Base-by-base conservation (phyloP, 2,329 filamentous ascomycete species). In the Penicillium brasilianum region DNA sequence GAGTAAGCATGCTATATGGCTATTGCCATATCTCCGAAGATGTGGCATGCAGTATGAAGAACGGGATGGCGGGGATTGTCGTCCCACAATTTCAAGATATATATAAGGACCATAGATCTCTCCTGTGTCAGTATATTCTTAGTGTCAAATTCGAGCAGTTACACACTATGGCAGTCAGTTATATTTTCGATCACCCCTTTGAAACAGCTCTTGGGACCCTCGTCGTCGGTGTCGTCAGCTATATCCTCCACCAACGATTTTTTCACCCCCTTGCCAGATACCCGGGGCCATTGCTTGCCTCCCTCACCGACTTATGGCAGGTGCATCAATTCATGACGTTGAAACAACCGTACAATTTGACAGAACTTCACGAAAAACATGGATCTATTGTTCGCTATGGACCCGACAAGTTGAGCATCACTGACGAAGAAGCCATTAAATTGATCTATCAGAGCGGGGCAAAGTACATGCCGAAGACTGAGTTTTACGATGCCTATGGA, bases 401-500 rank as follows among this genome's bases (percentile, higher is more conserved):
- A 6, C 36, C 36, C 8, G 36, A 37, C n/a, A 37, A 37, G 8
- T 16, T 37, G 14, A 37, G 36, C 36, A 37, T 37, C 14, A 37
- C 36, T 7, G 36, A 37, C 36, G 36, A 37, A 37, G 14, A 37
- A 37, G 36, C 36, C 14, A n/a, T 37, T 14, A 37, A 37, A 37
- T 20, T 60, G 3, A 66, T 76, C 8, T 75, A 74, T 50, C 70
- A 75, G 43, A 71, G 69, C 37, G 65, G 66, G 48, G 69, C 64
- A 5, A 59, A 64, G 10, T 55, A 48, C 14, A 72, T 76, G 68
- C 72, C 71, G 3, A 77, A 77, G 62, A 75, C 71, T 0, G 70
- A 75, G 41, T 76, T 76, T 55, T 77, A 76, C 53, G 72, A 77
- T 66, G 75, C 70, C 2, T 77, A 69, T 53, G 70, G 68, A 1